Conservation (phyloP, 2,329 filamentous ascomycete species). For the Aspergillus vadensis region DNA sequence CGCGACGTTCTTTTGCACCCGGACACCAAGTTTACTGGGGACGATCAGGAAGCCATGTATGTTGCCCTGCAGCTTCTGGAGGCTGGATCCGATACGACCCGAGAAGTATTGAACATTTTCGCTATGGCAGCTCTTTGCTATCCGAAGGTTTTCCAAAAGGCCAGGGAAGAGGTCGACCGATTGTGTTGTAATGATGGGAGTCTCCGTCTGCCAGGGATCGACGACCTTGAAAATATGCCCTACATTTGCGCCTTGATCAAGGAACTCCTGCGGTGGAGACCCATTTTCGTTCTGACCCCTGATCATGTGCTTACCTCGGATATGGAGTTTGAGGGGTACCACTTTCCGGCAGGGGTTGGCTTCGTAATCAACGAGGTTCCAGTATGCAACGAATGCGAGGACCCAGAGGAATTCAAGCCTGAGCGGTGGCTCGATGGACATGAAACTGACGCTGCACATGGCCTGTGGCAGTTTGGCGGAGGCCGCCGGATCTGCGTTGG, state of each 20-base stretch:
- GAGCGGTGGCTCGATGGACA: constrained; percentile 43
- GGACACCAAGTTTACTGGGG: constrained; percentile 32
- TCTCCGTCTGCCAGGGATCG: constrained; percentile 23
- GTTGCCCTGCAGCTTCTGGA: constrained; percentile 44
- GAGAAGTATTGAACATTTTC: constrained; percentile 40
- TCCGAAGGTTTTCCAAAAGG: constrained; percentile 27
- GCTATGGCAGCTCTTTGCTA: constrained; percentile 30
- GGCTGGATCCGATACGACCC: constrained; percentile 50
- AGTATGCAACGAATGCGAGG: constrained; percentile 33
- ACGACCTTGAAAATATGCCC: constrained; percentile 27
- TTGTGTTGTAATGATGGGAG: background rate
- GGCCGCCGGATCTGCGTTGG: constrained; percentile 41
- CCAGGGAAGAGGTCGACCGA: constrained; percentile 18
- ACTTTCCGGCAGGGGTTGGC: constrained; percentile 31
- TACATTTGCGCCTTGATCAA: constrained; percentile 32
- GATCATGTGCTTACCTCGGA: constrained; percentile 28
- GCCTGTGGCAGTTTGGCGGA: constrained; percentile 39
- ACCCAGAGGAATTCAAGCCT: constrained; percentile 35
- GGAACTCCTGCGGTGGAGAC: constrained; percentile 34
- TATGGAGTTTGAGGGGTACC: constrained; percentile 32
- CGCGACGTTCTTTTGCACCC: constrained; percentile 36
- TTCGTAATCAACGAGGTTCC: constrained; percentile 38
- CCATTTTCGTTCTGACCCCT: constrained; percentile 30
- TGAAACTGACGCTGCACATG: constrained; percentile 31
- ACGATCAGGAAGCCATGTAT: constrained; percentile 45